Evolutionary conservation across 371 early-diverging fungal genomes (phyloP), one percentile per base, ranked within the genome.

Genomic region (Mucor velutinosus): DNA sequence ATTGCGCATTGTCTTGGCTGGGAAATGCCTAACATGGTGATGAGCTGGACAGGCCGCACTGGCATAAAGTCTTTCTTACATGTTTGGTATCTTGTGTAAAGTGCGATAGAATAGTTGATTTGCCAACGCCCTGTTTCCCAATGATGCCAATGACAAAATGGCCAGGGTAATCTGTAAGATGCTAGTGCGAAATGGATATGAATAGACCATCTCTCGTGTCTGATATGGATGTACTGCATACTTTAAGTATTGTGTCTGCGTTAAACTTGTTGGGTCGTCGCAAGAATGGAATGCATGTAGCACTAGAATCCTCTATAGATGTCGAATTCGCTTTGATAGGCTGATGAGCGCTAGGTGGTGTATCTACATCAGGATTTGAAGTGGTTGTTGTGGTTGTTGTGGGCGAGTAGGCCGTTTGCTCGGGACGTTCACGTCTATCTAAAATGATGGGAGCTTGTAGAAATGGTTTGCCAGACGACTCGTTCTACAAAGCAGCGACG

Each of bases 81-180:
- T 79, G 71, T 3, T 71, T 47, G 2, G 81, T 69, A 11, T 78
- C 60, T 30, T 74, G 81, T 14, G 87, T 79, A 58, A 93, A 86
- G 10, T 81, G 70, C 11, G 91, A 91, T 19, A 93, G 63, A 8
- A 93, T 65, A 0, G 91, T 86, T 0, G 90, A 88, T 70, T 93
- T 93, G 2, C 93, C 93, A 30, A 83, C 87, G 12, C 90, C 89
- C 73, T 86, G 87, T 19, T 86, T 80, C 12, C 93, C 93, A 33
- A 92, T 58, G 23, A 90, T 84, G 12, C 93, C 93, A 27, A 93
- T 84, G 7, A 90, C 87, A 69, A 90, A 93, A 74, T 91, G 90
- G 27, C 92, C 93, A n/a, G 93, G 91, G 53, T 84, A 76, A 32
- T 93, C 93, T 11, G 59, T 56, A 19, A 73, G 51, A 19, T 33